phyloP scores from a whole-genome alignment of 1,284 basidiomycete species.

The Pulveroboletus sp. region DNA sequence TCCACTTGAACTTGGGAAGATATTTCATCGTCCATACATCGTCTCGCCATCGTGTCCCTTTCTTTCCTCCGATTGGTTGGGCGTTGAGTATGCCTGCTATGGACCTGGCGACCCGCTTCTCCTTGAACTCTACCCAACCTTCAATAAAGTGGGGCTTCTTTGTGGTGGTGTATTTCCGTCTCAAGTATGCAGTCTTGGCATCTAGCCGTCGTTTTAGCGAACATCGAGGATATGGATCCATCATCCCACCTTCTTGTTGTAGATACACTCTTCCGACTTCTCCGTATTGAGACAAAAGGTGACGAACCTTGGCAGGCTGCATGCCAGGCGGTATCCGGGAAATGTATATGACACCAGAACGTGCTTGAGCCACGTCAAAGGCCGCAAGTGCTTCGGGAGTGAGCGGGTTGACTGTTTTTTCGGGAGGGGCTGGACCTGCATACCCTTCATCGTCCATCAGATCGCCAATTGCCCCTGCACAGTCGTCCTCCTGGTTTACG shows the following conservation, averaged over 20 bases:
- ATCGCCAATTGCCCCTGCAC: slow-evolving; percentile 26
- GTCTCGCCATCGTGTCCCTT: slow-evolving; percentile 89
- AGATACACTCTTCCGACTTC: slow-evolving; percentile 86
- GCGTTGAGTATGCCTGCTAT: slow-evolving; percentile 97
- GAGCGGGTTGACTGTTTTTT: slow-evolving; percentile 65
- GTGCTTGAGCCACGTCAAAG: slow-evolving; percentile 68
- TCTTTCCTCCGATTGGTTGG: slow-evolving; percentile 93
- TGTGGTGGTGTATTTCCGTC: slow-evolving; percentile 76
- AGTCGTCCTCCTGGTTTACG: slow-evolving; percentile 4
- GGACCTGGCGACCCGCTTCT: slow-evolving; percentile 88
- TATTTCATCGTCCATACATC: slow-evolving; percentile 99
- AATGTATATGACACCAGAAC: slow-evolving; percentile 89
- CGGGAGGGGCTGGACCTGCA: slow-evolving; percentile 44
- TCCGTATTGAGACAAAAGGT: slow-evolving; percentile 85
- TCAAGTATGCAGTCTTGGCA: slow-evolving; percentile 73
- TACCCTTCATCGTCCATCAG: slow-evolving; percentile 63
- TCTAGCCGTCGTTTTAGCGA: slow-evolving; percentile 47
- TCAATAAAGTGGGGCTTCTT: slow-evolving; percentile 89
- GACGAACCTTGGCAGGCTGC: slow-evolving; percentile 95
- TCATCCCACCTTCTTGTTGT: slow-evolving; percentile 75
- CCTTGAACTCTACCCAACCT: slow-evolving; percentile 98
- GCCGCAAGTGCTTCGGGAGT: slow-evolving; percentile 70
- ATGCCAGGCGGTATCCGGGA: slow-evolving; percentile 98
- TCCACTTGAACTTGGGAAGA: slow-evolving; percentile 97
- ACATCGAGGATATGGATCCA: neutral